phyloP scores from a whole-genome alignment of 73 alveolate species.

The Symbiodinium pilosum region DNA sequence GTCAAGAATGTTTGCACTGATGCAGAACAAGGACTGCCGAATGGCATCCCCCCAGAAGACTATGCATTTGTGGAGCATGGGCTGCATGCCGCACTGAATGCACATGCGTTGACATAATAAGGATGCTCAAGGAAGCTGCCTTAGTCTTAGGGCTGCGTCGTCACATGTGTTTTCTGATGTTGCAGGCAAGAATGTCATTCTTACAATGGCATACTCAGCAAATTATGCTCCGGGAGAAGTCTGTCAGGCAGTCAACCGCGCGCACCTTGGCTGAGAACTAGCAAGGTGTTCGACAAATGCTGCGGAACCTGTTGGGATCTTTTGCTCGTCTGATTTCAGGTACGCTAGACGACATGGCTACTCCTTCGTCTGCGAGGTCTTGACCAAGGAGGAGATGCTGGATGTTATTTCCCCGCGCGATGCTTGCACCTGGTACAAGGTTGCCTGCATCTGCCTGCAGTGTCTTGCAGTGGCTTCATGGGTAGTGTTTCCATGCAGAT shows the following conservation, averaged over 20 bases:
- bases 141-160: no score
- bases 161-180: no score
- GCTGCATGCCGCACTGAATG: no score
- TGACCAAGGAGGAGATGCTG: constrained; percentile 40
- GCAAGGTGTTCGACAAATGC: background rate
- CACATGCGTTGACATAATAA: no score
- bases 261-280: constrained; percentile 22
- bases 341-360: constrained; percentile 53
- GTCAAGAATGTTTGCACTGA: background rate
- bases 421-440: constrained; percentile 88
- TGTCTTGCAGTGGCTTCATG: background rate
- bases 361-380: constrained; percentile 38
- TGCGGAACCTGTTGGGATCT: background rate
- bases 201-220: constrained; percentile 41
- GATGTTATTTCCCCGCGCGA: constrained; percentile 71
- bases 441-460: background rate
- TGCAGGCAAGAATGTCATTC: constrained; percentile 24
- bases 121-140: no score
- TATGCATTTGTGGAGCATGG: no score
- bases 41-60: no score
- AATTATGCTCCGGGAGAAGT: constrained; percentile 63
- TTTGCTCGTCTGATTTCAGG: background rate
- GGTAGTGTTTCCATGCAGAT: no score
- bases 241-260: constrained; percentile 31
- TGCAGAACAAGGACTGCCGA: background rate